Base-by-base conservation (phyloP, 306 rosid species). In the Hippophae rhamnoides region DNA sequence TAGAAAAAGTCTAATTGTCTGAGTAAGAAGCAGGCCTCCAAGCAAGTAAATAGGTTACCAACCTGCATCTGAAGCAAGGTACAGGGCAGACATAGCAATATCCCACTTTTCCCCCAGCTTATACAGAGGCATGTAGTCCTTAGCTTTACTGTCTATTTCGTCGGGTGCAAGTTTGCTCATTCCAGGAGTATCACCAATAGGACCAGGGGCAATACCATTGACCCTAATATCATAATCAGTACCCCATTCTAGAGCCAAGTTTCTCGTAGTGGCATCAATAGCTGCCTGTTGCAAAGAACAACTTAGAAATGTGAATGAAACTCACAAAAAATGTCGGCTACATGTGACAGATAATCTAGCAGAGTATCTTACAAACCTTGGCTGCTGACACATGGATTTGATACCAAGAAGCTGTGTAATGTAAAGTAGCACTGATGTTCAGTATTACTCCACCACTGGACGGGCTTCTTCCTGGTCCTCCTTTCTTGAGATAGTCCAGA, bases 171-270 rank as follows among this genome's bases (percentile, higher is more conserved):
- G 83, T 79, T 90, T 90, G 78, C 86, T 83, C 81, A 87, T 49
- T 63, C 98, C 98, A 59, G 96, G 77, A 11, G 98, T 90, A 66
- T 68, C 96, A 66, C 81, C 63, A 66, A 90, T 90, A 54, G 96
- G 96, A 38, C 98, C 98, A 0, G 98, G 98, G 43, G 95, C 98
- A 63, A 90, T 87, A 25, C 96, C 98, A 64, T 92, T 92, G 58
- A 87, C 96, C 67, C 95, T 79, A 51, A 92, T 85, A 70, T 87
- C 98, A 65, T 85, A 73, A 69, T 87, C 98, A 65, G 93, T 60
- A 41, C 98, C 98, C 98, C 98, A 92, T 65, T 92, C 98, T 18
- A 92, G 69, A 43, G 98, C 98, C 89, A 92, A 79, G 79, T 81
- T 92, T 78, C 98, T 83, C 18, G 85, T 92, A 26, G 85, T 81